phyloP scores from a whole-genome alignment of 768 basidiomycete species.

The Serpula lacrymans region DNA sequence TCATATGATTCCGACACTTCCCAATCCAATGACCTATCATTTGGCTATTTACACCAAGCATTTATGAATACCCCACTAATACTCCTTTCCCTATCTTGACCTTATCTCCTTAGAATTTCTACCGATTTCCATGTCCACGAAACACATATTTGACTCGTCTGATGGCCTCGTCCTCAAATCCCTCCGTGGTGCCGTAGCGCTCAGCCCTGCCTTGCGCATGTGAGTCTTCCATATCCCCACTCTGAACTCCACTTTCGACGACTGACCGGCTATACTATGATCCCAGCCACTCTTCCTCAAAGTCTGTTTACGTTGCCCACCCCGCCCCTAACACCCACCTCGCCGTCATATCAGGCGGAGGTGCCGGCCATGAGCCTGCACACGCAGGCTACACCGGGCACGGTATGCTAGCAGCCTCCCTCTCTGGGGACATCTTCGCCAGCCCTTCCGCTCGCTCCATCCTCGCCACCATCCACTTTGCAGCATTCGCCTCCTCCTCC shows the following conservation, averaged over 20 bases:
- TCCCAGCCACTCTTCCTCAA: slow-evolving; percentile 33
- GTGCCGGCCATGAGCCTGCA: slow-evolving; percentile 59
- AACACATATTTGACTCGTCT: slow-evolving; percentile 39
- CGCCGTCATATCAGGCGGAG: slow-evolving; percentile 46
- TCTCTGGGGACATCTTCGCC: slow-evolving; percentile 63
- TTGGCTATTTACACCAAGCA: too few relatives aligned
- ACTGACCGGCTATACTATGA: too few relatives aligned
- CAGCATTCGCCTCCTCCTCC: slow-evolving; percentile 35
- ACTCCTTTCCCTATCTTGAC: too few relatives aligned
- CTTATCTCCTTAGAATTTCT: too few relatives aligned
- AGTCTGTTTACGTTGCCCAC: slow-evolving; percentile 30
- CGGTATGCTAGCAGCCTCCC: slow-evolving; percentile 54
- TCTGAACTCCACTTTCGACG: not conserved
- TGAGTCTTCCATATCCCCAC: slow-evolving; percentile 19
- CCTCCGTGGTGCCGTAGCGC: slow-evolving; percentile 37
- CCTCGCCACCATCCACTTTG: slow-evolving; percentile 44
- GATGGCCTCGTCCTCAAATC: slow-evolving; percentile 43
- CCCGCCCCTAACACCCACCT: slow-evolving; percentile 25
- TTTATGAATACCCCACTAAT: too few relatives aligned
- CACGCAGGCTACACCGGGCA: slow-evolving; percentile 54
- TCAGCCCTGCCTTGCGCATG: slow-evolving; percentile 39
- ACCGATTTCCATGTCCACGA: slow-evolving; percentile 36
- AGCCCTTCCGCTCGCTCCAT: slow-evolving; percentile 61
- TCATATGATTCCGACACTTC: too few relatives aligned
- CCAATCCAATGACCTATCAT: too few relatives aligned